Evolutionary conservation across 1,139 yeast species (phyloP), one percentile per base, ranked within the genome.

Genomic region (Hansenula sp.): DNA sequence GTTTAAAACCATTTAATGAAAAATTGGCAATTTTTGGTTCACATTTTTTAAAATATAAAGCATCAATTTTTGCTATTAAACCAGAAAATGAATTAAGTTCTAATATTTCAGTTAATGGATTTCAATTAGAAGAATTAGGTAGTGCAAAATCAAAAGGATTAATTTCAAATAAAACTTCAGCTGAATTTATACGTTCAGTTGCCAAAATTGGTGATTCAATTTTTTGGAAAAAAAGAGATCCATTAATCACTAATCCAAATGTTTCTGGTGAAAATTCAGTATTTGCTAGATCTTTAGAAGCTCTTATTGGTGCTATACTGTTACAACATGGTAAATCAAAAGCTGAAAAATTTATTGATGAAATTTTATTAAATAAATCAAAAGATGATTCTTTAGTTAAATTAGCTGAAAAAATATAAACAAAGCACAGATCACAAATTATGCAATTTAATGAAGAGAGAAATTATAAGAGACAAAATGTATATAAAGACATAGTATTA

Each of bases 1-100:
- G 96, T 14, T 71, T 77, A 46, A 80, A 82, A 55, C 96, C 97
- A 17, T 87, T 83, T 63, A 90, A 90, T 63, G 96, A 88, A 59
- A 85, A 84, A 61, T 69, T 90, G 54, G 73, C 87, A 21, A 75
- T 82, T 38, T 67, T 87, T 64, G 97, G 97, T n/a, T 65, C 77
- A 31, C 86, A 84, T 59, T 69, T 84, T 52, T 65, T 87, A 50
- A 79, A 82, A 54, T 67, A 82, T 44, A 73, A 69, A 51, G 69
- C 41, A 48, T 55, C 50, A 60, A 63, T 50, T 62, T 64, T 32
- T 62, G 62, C 48, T 19, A 39, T 54, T 17, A 38, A 38, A 10
- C 32, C 38, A 6, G 8, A 21, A 14, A 44, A 43, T n/a, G 13
- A 24, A 10, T 24, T 24, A 24, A 10, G 13, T 11, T 24, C 26